These are phyloP conservation scores for Orbilia ellipsospora DNA, from an alignment of 2,329 filamentous ascomycete species.

Conservation along the genomic window DNA sequence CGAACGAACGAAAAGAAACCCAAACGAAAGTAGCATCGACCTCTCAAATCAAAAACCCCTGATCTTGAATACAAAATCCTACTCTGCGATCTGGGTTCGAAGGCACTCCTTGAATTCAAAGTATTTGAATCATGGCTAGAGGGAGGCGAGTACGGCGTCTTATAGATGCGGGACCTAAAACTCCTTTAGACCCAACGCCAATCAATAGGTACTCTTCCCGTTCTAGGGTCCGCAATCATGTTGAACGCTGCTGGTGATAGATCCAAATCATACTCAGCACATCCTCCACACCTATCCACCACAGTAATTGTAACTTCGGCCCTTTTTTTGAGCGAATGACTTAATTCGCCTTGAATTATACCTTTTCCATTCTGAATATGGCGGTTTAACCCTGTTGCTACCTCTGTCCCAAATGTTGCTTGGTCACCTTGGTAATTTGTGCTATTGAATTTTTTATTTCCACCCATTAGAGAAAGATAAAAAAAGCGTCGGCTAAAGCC, in stretches of 20 bases:
- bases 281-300: constrained; percentile 59
- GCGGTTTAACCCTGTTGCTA: constrained; percentile 6
- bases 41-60: too few species aligned
- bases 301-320: constrained; percentile 57
- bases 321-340: constrained; percentile 25
- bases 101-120: too few species aligned
- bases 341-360: background rate
- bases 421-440: background rate
- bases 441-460: constrained; percentile 4
- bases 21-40: too few species aligned
- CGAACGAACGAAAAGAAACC: too few species aligned
- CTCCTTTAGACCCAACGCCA: constrained; percentile 55
- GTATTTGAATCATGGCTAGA: too few species aligned
- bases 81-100: too few species aligned
- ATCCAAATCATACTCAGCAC: constrained; percentile 58
- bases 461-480: background rate
- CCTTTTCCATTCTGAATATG: background rate
- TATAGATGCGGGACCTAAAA: background rate
- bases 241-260: constrained; percentile 58
- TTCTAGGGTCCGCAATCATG: constrained; percentile 56
- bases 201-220: constrained; percentile 57
- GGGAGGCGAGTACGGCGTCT: too few species aligned
- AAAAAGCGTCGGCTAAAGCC: constrained; percentile 42
- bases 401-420: constrained; percentile 29
- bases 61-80: too few species aligned